Conservation (phyloP, 2,329 filamentous ascomycete genomes). For the Chrysosphaeria jannelii region DNA sequence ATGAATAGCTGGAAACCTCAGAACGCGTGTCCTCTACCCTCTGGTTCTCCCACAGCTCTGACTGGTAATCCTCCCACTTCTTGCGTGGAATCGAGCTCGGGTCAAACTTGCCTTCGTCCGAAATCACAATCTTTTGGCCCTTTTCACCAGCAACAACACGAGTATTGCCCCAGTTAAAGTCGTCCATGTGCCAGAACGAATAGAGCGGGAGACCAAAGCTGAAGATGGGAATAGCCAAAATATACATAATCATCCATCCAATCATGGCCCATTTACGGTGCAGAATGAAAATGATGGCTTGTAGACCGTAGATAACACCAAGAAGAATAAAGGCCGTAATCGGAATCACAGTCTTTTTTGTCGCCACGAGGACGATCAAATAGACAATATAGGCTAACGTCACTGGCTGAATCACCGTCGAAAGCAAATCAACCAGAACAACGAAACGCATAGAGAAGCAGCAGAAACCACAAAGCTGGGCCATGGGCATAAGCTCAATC, state of each 20-base stretch:
- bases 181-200: slow-evolving; percentile 98
- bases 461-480: slow-evolving; percentile 94
- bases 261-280: slow-evolving; percentile 99
- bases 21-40: slow-evolving; percentile 57
- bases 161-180: slow-evolving; percentile 98
- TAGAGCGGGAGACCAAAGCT: slow-evolving; percentile 73
- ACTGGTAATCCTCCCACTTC: slow-evolving; percentile 98
- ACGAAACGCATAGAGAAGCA: slow-evolving; percentile 99
- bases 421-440: slow-evolving; percentile 78
- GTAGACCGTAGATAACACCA: slow-evolving; percentile 86
- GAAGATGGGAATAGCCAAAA: slow-evolving; percentile 75
- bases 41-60: slow-evolving; percentile 88
- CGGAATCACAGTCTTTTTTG: slow-evolving; percentile 34
- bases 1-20: slow-evolving; percentile 78
- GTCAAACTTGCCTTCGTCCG: slow-evolving; percentile 95
- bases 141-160: slow-evolving; percentile 86
- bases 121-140: slow-evolving; percentile 73
- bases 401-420: slow-evolving; percentile 74
- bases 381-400: slow-evolving; percentile 75
- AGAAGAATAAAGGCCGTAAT: slow-evolving; percentile 71
- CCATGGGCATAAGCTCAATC: slow-evolving; percentile 75
- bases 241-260: slow-evolving; percentile 94
- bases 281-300: slow-evolving; percentile 88
- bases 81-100: slow-evolving; percentile 78
- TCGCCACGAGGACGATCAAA: slow-evolving; percentile 44